Evolutionary conservation across 192 early-diverging fungal species (phyloP), one percentile per base, ranked within the genome.

Genomic region (Umbelopsis ramanniana): DNA sequence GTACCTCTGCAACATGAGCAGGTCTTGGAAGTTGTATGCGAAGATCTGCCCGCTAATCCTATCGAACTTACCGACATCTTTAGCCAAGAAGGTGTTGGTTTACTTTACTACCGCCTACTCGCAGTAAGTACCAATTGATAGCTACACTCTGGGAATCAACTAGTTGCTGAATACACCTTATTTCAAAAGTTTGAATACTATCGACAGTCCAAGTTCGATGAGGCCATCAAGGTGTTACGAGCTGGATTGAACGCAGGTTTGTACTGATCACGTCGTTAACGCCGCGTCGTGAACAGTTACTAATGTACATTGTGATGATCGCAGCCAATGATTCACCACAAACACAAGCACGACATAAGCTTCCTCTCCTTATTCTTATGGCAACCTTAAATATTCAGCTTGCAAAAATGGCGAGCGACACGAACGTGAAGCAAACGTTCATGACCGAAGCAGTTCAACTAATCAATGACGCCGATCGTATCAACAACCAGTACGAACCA

Each of bases 371-470:
- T 19, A 93, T 88, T 46, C 76, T 89, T 8, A 81, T 95, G 47
- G 93, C 94, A 12, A 88, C 88, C 48, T 88, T 92, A 22, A 84
- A 93, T 75, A 91, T 96, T 69, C 86, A 92, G 55, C 83, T 86
- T 73, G 90, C 92, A 22, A 80, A 83, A 67, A 67, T 80, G 38
- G 66, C 77, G 22, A 69, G 57, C 6, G 67, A 70, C 21, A 72
- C 73, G 17, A 73, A 79, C 0, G 76, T 87, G 43, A 82, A 85
- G 57, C 83, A 90, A 21, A 74, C 87, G 53, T 82, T 83, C 57
- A 76, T 93, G 53, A 76, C 82, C 47, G 82, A 89, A 76, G 96
- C 95, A 0, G 91, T 92, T 0, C 86, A 90, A 54, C 82, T 91
- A 52, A 79, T 95, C 21, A 95, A 93, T 66, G 85, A 89, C 48